phyloP scores from a whole-genome alignment of 257 asterid genomes.

The Prunella vulgaris region DNA sequence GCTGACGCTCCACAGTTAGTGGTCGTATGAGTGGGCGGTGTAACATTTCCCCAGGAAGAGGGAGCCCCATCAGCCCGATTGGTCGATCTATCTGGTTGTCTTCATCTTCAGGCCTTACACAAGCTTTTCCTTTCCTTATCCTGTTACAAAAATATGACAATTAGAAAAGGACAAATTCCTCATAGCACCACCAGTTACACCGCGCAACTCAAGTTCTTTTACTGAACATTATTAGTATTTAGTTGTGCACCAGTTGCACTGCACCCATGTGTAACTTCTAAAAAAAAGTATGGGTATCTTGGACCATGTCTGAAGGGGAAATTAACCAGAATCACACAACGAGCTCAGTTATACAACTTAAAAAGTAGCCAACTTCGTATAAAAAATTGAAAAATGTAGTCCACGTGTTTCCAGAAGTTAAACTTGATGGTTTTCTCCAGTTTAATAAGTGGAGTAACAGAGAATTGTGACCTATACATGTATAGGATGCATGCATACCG shows the following conservation, averaged over 20 bases:
- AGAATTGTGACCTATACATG: background rate
- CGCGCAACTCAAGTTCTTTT: background rate
- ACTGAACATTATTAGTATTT: no score
- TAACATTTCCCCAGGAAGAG: slow-evolving; percentile 54
- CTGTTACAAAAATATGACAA: slow-evolving; percentile 31
- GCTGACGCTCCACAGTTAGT: slow-evolving; percentile 42
- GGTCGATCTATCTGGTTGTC: slow-evolving; percentile 40
- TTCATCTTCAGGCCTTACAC: slow-evolving; percentile 63
- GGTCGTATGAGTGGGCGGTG: slow-evolving; percentile 81
- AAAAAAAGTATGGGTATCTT: background rate
- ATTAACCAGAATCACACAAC: slow-evolving; percentile 4
- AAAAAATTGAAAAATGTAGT: background rate
- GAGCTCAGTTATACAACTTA: background rate
- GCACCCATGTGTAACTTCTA: background rate
- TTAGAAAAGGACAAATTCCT: background rate
- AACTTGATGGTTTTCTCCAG: background rate
- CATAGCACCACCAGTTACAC: background rate
- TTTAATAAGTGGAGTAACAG: background rate
- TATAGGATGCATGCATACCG: slow-evolving; percentile 39
- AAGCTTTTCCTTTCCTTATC: slow-evolving; percentile 93
- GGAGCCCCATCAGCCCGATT: slow-evolving; percentile 48
- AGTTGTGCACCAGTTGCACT: background rate
- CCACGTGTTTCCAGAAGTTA: background rate
- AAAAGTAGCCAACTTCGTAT: background rate
- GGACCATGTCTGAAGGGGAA: background rate